These are phyloP conservation scores for Cystoisospora suis DNA, from an alignment of 169 alveolate genomes.

Conservation along the genomic window DNA sequence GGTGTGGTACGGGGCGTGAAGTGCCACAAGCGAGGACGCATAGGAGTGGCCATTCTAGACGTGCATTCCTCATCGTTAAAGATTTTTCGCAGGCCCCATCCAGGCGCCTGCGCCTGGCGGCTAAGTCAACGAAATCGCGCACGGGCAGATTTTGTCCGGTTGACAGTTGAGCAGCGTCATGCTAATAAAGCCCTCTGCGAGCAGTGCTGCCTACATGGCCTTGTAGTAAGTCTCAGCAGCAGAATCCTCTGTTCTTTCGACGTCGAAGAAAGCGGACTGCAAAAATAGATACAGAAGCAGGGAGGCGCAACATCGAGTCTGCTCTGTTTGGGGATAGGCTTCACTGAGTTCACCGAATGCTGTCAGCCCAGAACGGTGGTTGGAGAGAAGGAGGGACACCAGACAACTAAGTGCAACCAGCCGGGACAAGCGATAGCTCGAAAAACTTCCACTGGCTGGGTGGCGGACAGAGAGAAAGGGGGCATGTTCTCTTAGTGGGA, in stretches of 20 bases:
- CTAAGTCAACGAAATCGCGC: too few relatives aligned
- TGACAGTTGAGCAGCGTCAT: too few relatives aligned
- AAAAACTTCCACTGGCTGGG: not conserved
- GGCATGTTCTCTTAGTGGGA: too few relatives aligned
- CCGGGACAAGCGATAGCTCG: too few relatives aligned
- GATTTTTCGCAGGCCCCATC: too few relatives aligned
- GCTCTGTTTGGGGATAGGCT: not conserved
- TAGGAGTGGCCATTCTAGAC: too few relatives aligned
- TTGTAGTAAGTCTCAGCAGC: constrained; percentile 31
- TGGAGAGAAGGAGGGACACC: not conserved
- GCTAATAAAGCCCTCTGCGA: not conserved
- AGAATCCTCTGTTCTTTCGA: not conserved
- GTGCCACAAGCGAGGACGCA: too few relatives aligned
- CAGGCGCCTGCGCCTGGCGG: too few relatives aligned
- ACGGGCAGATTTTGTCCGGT: too few relatives aligned
- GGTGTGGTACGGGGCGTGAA: too few relatives aligned
- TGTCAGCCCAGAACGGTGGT: not conserved
- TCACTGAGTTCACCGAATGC: not conserved
- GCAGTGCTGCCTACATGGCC: constrained; percentile 1
- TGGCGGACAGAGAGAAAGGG: too few relatives aligned
- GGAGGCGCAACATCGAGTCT: not conserved
- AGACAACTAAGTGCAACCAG: not conserved
- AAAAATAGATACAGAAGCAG: not conserved
- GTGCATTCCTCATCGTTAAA: too few relatives aligned
- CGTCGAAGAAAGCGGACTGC: not conserved